Conservation (phyloP, 164 flowering plant genomes). For the Stephania japonica region DNA sequence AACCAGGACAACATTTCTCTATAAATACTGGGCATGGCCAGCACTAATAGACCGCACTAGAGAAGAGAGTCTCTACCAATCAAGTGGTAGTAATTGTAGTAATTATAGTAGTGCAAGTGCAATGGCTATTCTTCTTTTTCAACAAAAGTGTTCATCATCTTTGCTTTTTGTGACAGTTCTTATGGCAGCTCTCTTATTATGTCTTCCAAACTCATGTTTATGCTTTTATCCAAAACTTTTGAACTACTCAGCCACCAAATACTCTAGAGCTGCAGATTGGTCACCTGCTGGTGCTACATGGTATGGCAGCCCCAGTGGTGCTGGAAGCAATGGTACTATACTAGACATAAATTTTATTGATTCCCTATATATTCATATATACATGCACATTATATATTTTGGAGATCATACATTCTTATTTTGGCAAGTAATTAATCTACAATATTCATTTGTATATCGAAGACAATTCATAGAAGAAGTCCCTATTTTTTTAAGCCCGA, state of each 20-base stretch:
- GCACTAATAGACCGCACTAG: neutral
- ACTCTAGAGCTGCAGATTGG: conserved; percentile 21
- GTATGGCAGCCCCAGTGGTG: conserved; percentile 49
- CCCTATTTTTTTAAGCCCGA: too few relatives aligned
- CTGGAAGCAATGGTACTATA: conserved; percentile 41
- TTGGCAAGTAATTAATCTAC: neutral
- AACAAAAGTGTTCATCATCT: neutral
- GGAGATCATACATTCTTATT: neutral
- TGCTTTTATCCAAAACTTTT: conserved; percentile 27
- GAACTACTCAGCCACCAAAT: conserved; percentile 16
- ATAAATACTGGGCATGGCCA: neutral
- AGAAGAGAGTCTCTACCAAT: neutral
- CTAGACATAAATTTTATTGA: too few relatives aligned
- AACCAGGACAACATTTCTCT: neutral
- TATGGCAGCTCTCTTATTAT: neutral
- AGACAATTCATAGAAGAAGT: too few relatives aligned
- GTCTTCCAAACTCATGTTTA: conserved; percentile 9
- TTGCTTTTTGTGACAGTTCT: neutral
- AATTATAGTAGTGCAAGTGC: neutral
- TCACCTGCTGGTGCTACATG: conserved; percentile 49
- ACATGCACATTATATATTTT: neutral
- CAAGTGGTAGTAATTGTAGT: neutral
- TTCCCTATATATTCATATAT: neutral
- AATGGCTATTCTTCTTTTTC: neutral
- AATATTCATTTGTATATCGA: too few relatives aligned